Base-by-base conservation (phyloP, 169 alveolate genomes). In the Cryptosporidium canis region DNA sequence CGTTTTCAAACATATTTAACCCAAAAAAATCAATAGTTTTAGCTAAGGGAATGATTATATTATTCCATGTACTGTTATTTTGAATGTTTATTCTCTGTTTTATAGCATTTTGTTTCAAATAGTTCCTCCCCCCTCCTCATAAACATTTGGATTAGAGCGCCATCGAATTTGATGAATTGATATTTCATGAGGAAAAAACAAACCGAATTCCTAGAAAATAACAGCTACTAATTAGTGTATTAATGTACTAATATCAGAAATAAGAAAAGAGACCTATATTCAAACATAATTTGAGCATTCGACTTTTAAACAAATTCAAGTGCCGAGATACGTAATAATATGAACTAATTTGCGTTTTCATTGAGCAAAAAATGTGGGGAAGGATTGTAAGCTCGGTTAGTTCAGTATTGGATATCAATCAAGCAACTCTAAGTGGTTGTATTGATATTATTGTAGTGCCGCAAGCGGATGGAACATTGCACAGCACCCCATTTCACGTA, bases 401-500 rank as follows among this genome's bases (percentile, higher is more conserved):
- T 33, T 93, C 90, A 41, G 98, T 95, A 53, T 94, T 96, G 85
- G 98, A 96, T 67, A 91, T 96, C 65, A 96, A 96, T 85, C 97
- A 94, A 67, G 98, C 98, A 16, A 96, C 98, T 56, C 92, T 96
- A 27, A 94, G 97, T 45, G 98, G 98, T 0, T 96, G 97, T 72
- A 94, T 94, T n/a, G 98, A 96, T 83, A 96, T 96, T 56, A 95
- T 96, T 44, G 95, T 97, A 67, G 96, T 96, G 16, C 96, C 94
- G 53, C 94, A 93, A 47, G 91, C 92, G 41, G 95, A 93, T 83
- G 95, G 94, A 66, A 91, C 94, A 85, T 90, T 87, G 65, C 92
- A 93, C 18, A 92, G 97, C 44, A 94, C 99, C 44, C 99, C 99
- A 3, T 97, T 97, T 92, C 99, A 96, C 82, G 99, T 97, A 27